Base-by-base conservation (phyloP, 2,329 filamentous ascomycete species). In the Aureobasidium sp. region DNA sequence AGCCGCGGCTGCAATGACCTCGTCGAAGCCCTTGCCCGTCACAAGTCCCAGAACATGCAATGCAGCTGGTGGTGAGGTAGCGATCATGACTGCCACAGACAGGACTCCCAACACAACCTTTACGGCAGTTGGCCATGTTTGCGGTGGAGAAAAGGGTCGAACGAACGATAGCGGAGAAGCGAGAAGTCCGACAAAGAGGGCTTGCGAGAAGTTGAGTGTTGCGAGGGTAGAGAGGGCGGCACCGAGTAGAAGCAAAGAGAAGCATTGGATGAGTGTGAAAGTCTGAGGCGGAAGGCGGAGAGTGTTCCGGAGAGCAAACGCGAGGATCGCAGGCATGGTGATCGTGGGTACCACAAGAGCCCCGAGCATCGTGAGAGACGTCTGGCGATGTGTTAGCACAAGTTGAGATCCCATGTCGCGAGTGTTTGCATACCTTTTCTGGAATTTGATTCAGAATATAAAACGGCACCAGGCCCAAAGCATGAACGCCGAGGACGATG, bases 161-260 rank as follows among this genome's bases (percentile, higher is more conserved):
- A 87, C 79, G 72, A 96, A 97, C n/a, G 86, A 87, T 15, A 97
- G 79, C 0, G 93, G 93, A 3, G 84, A 79, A 47, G 90, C 86
- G 49, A 93, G 78, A 2, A 97, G 78, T 41, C 94, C 94, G 56
- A 97, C 80, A 41, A 96, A 79, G 71, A 97, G 87, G 52, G 91
- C 87, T 15, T 97, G 86, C 3, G 89, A 91, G 80, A 99, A 99
- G 76, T 99, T 99, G 57, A 99, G 84, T 0, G 93, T 99, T 2
- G 94, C 93, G 14, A 99, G 87, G 0, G 92, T 88, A 14, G 92
- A 92, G 66, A 99, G 85, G 69, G 91, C 92, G 79, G 97, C 90
- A 69, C 94, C 94, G 0, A 97, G 84, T 11, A 96, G 81, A 14
- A 99, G 85, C n/a, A 97, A 84, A 6, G 91, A 96, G 78, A 97